These are phyloP conservation scores for Glaciozyma antarctica DNA, from an alignment of 768 basidiomycete species.

Conservation along the genomic window DNA sequence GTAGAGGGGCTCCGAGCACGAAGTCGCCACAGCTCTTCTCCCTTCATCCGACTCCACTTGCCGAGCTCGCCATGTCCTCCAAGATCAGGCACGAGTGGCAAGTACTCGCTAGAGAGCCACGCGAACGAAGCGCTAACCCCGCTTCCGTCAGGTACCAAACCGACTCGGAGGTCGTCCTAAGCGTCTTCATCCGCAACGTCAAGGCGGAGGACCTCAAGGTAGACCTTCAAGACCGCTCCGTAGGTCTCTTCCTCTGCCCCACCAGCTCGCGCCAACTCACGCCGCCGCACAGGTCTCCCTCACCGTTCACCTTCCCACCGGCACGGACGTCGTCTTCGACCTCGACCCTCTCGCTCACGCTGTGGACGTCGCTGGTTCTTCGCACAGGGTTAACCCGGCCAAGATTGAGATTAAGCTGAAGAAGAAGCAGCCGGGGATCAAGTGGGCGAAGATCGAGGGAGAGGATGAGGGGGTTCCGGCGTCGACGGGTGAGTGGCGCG, in stretches of 20 bases:
- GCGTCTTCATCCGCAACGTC: slow-evolving; percentile 35
- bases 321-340: slow-evolving; percentile 32
- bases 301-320: slow-evolving; percentile 29
- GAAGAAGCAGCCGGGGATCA: slow-evolving; percentile 53
- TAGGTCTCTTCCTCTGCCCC: background rate
- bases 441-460: slow-evolving; percentile 69
- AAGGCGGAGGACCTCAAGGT: slow-evolving; percentile 30
- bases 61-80: too few species aligned
- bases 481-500: slow-evolving; percentile 16
- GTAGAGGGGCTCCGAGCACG: too few species aligned
- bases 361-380: slow-evolving; percentile 57
- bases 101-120: too few species aligned
- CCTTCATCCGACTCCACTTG: background rate
- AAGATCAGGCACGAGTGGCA: too few species aligned
- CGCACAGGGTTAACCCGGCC: slow-evolving; percentile 64
- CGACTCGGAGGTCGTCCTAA: slow-evolving; percentile 31
- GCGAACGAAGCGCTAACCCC: too few species aligned
- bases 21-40: too few species aligned
- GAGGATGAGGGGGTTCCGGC: slow-evolving; percentile 43
- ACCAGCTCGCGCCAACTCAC: background rate
- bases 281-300: slow-evolving; percentile 29
- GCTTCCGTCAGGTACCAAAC: slow-evolving; percentile 30
- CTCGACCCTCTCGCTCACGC: slow-evolving; percentile 73
- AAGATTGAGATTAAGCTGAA: slow-evolving; percentile 76
- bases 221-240: slow-evolving; percentile 23